Evolutionary conservation across 1,284 basidiomycete species (phyloP).

Genomic region (Sanghuangporus baumii): DNA sequence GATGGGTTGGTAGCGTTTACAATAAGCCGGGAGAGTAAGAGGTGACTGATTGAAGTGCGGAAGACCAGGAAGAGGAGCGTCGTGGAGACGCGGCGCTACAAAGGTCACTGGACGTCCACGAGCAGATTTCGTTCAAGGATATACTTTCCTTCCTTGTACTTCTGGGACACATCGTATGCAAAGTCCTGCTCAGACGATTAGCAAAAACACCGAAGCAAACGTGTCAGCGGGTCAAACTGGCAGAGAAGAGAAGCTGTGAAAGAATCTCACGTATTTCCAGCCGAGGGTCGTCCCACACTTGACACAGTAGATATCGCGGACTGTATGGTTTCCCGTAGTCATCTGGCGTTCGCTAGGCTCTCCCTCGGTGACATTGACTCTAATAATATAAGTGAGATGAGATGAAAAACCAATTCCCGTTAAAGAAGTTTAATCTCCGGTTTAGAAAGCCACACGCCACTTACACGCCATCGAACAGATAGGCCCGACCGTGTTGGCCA

Average conservation of each 20-base stretch:
- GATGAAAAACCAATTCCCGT: conserved; percentile 11
- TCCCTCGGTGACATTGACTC: conserved; percentile 86
- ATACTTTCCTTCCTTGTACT: conserved; percentile 98
- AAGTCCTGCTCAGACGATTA: conserved; percentile 56
- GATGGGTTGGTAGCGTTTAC: background rate
- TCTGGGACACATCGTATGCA: conserved; percentile 85
- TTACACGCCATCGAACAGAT: conserved; percentile 90
- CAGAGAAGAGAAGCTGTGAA: background rate
- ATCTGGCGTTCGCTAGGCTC: conserved; percentile 89
- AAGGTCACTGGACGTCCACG: conserved; percentile 63
- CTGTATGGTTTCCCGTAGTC: conserved; percentile 96
- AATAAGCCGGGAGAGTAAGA: conserved; percentile 5
- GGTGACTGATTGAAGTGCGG: conserved; percentile 10
- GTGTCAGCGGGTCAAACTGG: background rate
- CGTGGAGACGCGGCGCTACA: background rate
- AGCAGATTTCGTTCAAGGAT: conserved; percentile 93
- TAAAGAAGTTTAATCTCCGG: background rate
- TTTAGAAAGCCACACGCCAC: conserved; percentile 28
- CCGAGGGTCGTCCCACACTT: conserved; percentile 85
- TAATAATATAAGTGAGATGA: conserved; percentile 27
- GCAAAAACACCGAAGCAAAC: conserved; percentile 11
- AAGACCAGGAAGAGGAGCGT: background rate
- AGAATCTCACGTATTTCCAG: conserved; percentile 91
- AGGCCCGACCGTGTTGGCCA: conserved; percentile 92
- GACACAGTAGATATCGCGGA: conserved; percentile 89